A percentile compares a stretch with the other conserved stretches of the same genome.
Evolutionary conservation across 768 basidiomycete genomes (phyloP).

Genomic region (Xanthoconium purpureum): DNA sequence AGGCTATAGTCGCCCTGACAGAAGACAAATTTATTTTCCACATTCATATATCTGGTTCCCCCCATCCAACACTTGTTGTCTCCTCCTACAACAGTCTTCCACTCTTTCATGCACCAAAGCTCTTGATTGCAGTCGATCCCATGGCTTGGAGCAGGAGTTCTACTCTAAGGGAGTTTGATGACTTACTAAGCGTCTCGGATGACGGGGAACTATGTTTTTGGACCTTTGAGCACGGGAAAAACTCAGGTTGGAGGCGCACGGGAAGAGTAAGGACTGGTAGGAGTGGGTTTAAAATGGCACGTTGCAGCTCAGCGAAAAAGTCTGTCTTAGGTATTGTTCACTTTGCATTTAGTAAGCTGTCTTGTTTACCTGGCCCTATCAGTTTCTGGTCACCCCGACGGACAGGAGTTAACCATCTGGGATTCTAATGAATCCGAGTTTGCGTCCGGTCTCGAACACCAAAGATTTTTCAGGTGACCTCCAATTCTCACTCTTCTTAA

Average conservation of each 20-base stretch:
- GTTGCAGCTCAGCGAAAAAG: constrained; percentile 90
- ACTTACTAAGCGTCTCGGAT: constrained; percentile 73
- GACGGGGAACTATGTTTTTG: constrained; percentile 86
- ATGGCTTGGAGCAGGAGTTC: constrained; percentile 72
- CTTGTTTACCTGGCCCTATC: constrained; percentile 1
- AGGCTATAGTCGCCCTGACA: constrained; percentile 67
- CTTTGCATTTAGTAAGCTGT: background rate
- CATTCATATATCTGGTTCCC: constrained; percentile 41
- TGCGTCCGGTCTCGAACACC: constrained; percentile 82
- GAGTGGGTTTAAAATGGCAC: constrained; percentile 60
- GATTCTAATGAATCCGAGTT: constrained; percentile 95
- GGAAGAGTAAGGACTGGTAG: constrained; percentile 73
- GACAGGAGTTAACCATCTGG: constrained; percentile 90
- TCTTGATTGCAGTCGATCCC: constrained; percentile 79
- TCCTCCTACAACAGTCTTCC: constrained; percentile 54
- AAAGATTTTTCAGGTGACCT: constrained; percentile 55
- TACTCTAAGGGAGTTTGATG: constrained; percentile 58
- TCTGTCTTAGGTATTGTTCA: constrained; percentile 71
- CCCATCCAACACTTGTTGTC: constrained; percentile 40
- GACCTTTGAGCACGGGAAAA: constrained; percentile 51
- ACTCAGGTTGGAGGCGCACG: constrained; percentile 58
- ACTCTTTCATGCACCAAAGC: constrained; percentile 40
- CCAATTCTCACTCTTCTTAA: background rate
- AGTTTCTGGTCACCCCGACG: constrained; percentile 62
- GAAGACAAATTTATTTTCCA: constrained; percentile 57